A percentile compares a stretch with the other conserved stretches of the same genome.
Evolutionary conservation across 495 filamentous ascomycete species (phyloP).

Genomic region (Massariosphaeria phaeospora): DNA sequence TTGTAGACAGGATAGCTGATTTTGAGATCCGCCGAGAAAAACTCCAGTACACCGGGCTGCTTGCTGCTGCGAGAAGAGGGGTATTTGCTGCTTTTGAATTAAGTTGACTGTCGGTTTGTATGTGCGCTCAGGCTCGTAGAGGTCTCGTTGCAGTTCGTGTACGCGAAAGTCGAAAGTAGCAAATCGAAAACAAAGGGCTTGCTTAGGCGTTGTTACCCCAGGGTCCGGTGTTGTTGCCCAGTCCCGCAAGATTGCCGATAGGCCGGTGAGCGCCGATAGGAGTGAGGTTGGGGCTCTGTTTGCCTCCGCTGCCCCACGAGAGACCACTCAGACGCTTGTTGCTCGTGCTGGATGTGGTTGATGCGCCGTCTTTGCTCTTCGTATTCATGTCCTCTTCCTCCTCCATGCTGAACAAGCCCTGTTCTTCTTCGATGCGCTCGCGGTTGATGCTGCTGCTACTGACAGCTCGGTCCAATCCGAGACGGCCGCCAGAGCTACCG

Average conservation of each 20-base stretch:
- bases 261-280: constrained; percentile 30
- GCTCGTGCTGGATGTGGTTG: constrained; percentile 13
- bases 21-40: neutral
- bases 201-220: constrained; percentile 16
- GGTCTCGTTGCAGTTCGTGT: neutral
- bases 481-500: constrained; percentile 20
- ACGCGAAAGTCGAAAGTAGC: neutral
- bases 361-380: constrained; percentile 27
- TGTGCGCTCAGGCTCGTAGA: neutral
- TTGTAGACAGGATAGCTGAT: neutral
- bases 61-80: too few relatives aligned
- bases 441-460: constrained; percentile 36
- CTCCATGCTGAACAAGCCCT: constrained; percentile 42
- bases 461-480: constrained; percentile 36
- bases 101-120: neutral
- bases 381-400: constrained; percentile 25
- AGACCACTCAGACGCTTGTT: constrained; percentile 29
- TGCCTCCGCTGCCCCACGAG: constrained; percentile 25
- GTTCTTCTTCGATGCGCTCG: constrained; percentile 41
- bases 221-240: constrained; percentile 1
- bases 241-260: neutral
- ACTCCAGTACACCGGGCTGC: neutral
- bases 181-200: neutral
- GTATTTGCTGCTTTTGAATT: constrained; percentile 2
- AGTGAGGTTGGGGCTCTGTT: constrained; percentile 24